These are phyloP conservation scores for Mycena belliarum DNA, from an alignment of 768 basidiomycete species.

Conservation along the genomic window DNA sequence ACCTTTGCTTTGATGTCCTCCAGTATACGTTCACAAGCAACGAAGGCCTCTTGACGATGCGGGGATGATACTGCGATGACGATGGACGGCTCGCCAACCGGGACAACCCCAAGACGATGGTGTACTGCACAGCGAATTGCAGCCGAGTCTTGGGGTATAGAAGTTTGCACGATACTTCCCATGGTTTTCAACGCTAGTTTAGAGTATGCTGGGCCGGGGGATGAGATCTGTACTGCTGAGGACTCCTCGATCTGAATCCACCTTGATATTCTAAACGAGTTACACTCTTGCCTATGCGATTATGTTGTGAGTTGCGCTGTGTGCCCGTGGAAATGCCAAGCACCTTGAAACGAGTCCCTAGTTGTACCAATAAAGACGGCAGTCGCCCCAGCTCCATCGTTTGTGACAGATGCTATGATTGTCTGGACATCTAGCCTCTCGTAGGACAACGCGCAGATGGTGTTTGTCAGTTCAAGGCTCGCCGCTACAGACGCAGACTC, in stretches of 20 bases:
- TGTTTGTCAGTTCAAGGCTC: slow-evolving; percentile 42
- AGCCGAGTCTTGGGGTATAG: slow-evolving; percentile 41
- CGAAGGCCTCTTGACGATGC: slow-evolving; percentile 80
- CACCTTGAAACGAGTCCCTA: slow-evolving; percentile 83
- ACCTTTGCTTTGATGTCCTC: slow-evolving; percentile 82
- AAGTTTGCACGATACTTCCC: slow-evolving; percentile 51
- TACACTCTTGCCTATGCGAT: slow-evolving; percentile 61
- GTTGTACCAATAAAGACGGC: slow-evolving; percentile 86
- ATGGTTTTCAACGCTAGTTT: slow-evolving; percentile 80
- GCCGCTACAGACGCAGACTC: slow-evolving; percentile 44
- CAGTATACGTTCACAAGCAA: slow-evolving; percentile 78
- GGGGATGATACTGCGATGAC: slow-evolving; percentile 85
- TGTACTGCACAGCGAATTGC: slow-evolving; percentile 60
- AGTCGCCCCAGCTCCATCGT: slow-evolving; percentile 69
- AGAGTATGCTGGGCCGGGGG: slow-evolving; percentile 54
- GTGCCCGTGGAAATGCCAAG: background rate
- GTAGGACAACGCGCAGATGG: slow-evolving; percentile 59
- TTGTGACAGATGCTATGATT: slow-evolving; percentile 63
- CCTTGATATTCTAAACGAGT: slow-evolving; percentile 74
- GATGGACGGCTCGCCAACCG: slow-evolving; percentile 79
- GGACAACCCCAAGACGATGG: slow-evolving; percentile 77
- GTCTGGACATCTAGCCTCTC: slow-evolving; percentile 55
- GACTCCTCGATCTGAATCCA: background rate
- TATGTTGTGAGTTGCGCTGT: background rate
- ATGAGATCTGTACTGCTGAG: background rate